These are phyloP conservation scores for Combretum micranthum DNA, from an alignment of 345 rosid species.

Conservation along the genomic window DNA sequence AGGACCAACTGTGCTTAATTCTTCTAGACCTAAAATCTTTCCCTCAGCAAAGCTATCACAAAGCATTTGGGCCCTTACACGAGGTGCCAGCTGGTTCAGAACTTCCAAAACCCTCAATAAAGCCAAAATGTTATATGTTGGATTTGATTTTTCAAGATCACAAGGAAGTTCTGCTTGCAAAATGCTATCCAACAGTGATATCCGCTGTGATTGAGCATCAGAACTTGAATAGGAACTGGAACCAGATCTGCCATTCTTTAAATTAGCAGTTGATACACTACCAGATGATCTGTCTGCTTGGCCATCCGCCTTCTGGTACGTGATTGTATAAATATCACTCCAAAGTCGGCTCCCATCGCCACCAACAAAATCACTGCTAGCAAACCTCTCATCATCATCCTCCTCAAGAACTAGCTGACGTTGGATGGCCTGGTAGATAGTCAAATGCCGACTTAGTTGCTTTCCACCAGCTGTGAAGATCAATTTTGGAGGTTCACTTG, in stretches of 20 bases:
- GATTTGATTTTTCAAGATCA: slow-evolving; percentile 87
- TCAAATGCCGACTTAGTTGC: slow-evolving; percentile 86
- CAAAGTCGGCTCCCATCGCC: slow-evolving; percentile 90
- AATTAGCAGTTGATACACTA: slow-evolving; percentile 54
- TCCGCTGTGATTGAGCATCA: slow-evolving; percentile 40
- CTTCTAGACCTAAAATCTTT: slow-evolving; percentile 42
- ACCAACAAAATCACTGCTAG: slow-evolving; percentile 67
- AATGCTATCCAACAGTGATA: slow-evolving; percentile 87
- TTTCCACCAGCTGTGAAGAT: slow-evolving; percentile 83
- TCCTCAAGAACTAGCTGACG: slow-evolving; percentile 84
- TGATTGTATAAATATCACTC: slow-evolving; percentile 85
- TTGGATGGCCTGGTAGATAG: slow-evolving; percentile 97
- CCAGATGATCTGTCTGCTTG: slow-evolving; percentile 57
- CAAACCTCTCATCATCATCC: slow-evolving; percentile 87
- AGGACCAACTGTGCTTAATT: slow-evolving; percentile 36
- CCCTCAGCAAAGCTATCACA: slow-evolving; percentile 73
- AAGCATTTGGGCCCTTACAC: slow-evolving; percentile 58
- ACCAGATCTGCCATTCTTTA: slow-evolving; percentile 52
- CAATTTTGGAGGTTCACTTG: slow-evolving; percentile 71
- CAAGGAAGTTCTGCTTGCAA: slow-evolving; percentile 88
- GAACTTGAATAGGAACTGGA: slow-evolving; percentile 34
- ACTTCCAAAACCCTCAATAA: slow-evolving; percentile 84
- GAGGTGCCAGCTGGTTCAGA: slow-evolving; percentile 87
- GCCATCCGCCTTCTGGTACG: slow-evolving; percentile 81
- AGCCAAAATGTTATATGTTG: slow-evolving; percentile 83